Evolutionary conservation across 768 basidiomycete genomes (phyloP).

Genomic region (Coprinopsis marcescibilis): DNA sequence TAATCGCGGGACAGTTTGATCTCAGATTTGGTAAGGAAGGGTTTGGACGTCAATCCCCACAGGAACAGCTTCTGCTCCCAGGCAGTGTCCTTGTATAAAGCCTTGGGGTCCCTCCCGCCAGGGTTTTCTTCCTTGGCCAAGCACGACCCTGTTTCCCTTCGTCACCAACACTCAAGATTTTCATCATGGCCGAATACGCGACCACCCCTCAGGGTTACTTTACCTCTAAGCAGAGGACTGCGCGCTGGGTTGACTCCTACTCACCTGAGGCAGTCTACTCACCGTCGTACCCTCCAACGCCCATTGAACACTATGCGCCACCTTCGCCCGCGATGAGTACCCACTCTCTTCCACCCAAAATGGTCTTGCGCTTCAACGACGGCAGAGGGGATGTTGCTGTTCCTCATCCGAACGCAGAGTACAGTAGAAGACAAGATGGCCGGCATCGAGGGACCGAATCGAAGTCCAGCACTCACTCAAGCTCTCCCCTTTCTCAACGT

Average conservation of each 20-base stretch:
- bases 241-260: conserved; percentile 51
- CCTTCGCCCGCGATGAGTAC: conserved; percentile 46
- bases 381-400: conserved; percentile 63
- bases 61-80: conserved; percentile 25
- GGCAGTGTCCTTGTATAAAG: conserved; percentile 17
- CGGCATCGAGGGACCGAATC: conserved; percentile 16
- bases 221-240: conserved; percentile 55
- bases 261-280: conserved; percentile 43
- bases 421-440: conserved; percentile 16
- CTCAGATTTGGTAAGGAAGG: conserved; percentile 17
- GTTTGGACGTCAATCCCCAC: conserved; percentile 24
- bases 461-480: conserved; percentile 20
- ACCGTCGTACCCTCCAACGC: conserved; percentile 53
- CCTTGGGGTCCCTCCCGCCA: conserved; percentile 11
- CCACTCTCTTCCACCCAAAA: conserved; percentile 58
- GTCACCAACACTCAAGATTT: neutral
- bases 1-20: conserved; percentile 26
- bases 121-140: conserved; percentile 20
- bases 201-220: conserved; percentile 56
- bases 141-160: conserved; percentile 13
- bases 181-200: conserved; percentile 61
- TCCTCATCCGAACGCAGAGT: conserved; percentile 30
- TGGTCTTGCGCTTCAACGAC: conserved; percentile 64
- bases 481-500: conserved; percentile 23
- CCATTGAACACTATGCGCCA: conserved; percentile 38